Evolutionary conservation across 208 protist genomes (phyloP).

Genomic region (Porcisia deanei): DNA sequence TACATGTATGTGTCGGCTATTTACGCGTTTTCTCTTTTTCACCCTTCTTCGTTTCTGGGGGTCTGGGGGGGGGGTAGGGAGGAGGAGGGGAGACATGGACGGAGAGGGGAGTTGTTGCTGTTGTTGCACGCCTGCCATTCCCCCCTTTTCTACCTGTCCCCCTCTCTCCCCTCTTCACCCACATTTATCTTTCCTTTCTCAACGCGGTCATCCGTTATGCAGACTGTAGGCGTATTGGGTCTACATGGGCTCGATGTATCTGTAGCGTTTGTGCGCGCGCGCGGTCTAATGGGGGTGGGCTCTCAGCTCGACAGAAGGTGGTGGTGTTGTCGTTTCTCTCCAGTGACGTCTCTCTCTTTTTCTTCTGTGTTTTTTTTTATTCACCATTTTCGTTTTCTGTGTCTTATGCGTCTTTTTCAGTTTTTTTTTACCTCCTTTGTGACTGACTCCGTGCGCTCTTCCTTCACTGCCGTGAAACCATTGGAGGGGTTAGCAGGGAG

Average conservation of each 20-base stretch:
- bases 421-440: too few species aligned
- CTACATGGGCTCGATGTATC: not conserved
- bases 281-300: not conserved
- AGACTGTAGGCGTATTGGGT: not conserved
- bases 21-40: not conserved
- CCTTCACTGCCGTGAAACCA: too few species aligned
- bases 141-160: not conserved
- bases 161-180: not conserved
- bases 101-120: not conserved
- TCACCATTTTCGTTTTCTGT: not conserved
- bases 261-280: not conserved
- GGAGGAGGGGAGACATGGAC: too few species aligned
- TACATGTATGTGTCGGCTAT: not conserved
- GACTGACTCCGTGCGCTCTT: too few species aligned
- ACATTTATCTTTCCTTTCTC: conserved; percentile 6
- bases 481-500: too few species aligned
- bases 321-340: not conserved
- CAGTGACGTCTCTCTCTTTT: not conserved
- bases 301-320: not conserved
- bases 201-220: not conserved
- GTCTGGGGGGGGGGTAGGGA: too few species aligned
- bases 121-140: not conserved
- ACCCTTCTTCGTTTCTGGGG: too few species aligned
- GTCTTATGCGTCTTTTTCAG: not conserved
- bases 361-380: not conserved